phyloP scores from a whole-genome alignment of 2,329 filamentous ascomycete genomes.

The Chalaropsis ovoidea region DNA sequence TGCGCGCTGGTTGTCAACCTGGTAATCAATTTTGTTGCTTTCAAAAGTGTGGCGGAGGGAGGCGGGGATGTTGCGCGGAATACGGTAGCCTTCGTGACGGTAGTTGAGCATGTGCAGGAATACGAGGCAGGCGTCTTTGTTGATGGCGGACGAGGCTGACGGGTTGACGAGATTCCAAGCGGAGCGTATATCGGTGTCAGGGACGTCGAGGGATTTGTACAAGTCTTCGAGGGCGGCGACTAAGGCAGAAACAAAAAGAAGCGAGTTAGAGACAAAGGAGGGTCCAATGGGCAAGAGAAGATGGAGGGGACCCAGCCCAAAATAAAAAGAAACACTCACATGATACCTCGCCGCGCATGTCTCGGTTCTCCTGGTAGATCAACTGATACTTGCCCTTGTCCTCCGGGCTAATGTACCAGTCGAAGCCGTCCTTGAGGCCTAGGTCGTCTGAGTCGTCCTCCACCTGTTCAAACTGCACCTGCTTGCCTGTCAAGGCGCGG shows the following conservation, averaged over 20 bases:
- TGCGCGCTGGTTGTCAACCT: conserved; percentile 65
- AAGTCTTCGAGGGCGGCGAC: conserved; percentile 72
- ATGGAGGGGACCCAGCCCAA: too few species aligned
- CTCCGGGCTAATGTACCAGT: conserved; percentile 95
- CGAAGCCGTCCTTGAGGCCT: conserved; percentile 89
- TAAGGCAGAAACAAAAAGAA: conserved; percentile 30
- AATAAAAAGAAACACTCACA: conserved; percentile 45
- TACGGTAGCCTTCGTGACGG: conserved; percentile 87
- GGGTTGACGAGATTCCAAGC: conserved; percentile 98
- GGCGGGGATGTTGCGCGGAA: conserved; percentile 81
- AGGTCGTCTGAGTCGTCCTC: conserved; percentile 73
- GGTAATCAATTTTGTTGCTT: conserved; percentile 93
- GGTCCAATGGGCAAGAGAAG: background rate
- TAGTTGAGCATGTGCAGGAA: conserved; percentile 97
- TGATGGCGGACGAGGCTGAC: conserved; percentile 68
- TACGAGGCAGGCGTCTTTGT: conserved; percentile 86
- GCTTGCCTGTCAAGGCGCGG: conserved; percentile 66
- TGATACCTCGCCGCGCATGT: conserved; percentile 72
- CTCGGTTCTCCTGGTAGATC: conserved; percentile 88
- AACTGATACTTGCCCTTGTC: conserved; percentile 94
- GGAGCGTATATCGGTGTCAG: conserved; percentile 70
- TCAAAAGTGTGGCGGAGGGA: conserved; percentile 89
- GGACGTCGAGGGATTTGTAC: conserved; percentile 68
- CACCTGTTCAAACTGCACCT: conserved; percentile 73
- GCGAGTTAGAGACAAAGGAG: background rate